Base-by-base conservation (phyloP, 148 eudicot species). In the Nepenthes gracilis region DNA sequence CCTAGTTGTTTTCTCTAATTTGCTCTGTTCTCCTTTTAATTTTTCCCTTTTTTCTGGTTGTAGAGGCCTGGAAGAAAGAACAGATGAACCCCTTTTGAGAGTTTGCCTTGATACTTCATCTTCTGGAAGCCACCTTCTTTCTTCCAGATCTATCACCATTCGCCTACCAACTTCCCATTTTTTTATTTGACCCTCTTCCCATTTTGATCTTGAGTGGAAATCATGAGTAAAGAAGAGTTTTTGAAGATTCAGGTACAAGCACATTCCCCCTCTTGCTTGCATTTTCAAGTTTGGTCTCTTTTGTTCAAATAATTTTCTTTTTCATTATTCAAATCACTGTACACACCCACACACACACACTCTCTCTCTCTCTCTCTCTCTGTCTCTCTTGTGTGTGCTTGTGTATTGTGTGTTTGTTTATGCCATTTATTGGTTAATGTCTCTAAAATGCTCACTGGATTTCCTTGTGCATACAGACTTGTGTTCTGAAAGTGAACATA, bases 201-300 rank as follows among this genome's bases (percentile, higher is more conserved):
- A 5, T 9, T 35, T 23, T 52, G 43, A 15, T 55, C 57, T 37
- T 51, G 54, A 11, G 36, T 71, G 33, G 37, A 52, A 60, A 63
- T 57, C 11, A 90, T 90, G 97, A 90, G 95, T 67, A 90, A 90
- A 86, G 97, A 90, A 80, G 97, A 90, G 83, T 82, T 86, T 59
- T 75, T 90, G 82, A 90, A 86, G 83, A 86, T 86, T 77, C 91
- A 90, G 95, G 97, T 90, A 60, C 51, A 57, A 11, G 6, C 7
- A 12, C 32, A 52, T 11, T 62, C 36, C 12, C 2, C 2, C 74
- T 66, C 65, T 60, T 23, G 23, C 63, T 15, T 10, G 62, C n/a
- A 38, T 9, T 57, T 33, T 32, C 9, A 23, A 23, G 23, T 61
- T 2, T 59, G 9, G 49, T 23, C 23, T 8, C 64, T 49, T 32